Evolutionary conservation across 768 basidiomycete genomes (phyloP).

Genomic region (Fomitopsis pulvina): DNA sequence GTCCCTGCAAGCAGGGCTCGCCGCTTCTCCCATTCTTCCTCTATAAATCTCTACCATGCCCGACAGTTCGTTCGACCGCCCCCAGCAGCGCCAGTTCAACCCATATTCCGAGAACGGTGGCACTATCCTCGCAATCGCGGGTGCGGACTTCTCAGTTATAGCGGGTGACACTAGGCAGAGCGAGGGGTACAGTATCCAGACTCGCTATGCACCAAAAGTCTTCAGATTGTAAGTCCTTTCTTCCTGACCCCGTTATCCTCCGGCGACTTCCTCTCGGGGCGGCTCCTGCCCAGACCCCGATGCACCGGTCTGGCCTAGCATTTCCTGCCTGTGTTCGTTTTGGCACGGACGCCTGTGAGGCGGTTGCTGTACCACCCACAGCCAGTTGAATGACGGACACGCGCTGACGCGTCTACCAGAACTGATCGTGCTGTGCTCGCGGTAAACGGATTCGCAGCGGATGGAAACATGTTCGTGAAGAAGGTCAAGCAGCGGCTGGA

Average conservation of each 20-base stretch:
- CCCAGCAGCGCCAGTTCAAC: conserved; percentile 65
- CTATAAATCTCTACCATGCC: conserved; percentile 15
- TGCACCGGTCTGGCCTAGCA: too few relatives aligned
- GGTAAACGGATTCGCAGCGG: conserved; percentile 95
- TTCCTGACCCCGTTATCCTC: background rate
- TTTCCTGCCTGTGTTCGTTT: too few relatives aligned
- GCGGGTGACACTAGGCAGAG: conserved; percentile 96
- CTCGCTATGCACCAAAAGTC: conserved; percentile 93
- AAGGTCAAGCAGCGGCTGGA: conserved; percentile 92
- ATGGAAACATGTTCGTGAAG: conserved; percentile 98
- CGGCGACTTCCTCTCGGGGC: too few relatives aligned
- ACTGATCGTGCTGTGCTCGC: conserved; percentile 91
- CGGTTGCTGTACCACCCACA: too few relatives aligned
- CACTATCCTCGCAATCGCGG: conserved; percentile 93
- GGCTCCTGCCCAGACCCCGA: too few relatives aligned
- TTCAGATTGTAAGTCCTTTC: conserved; percentile 76
- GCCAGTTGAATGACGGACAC: too few relatives aligned
- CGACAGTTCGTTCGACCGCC: conserved; percentile 24
- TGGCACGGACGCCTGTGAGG: too few relatives aligned
- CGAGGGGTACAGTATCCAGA: conserved; percentile 97
- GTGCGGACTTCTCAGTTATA: conserved; percentile 88
- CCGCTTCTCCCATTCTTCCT: background rate
- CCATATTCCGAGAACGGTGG: conserved; percentile 94
- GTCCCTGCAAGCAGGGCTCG: conserved; percentile 2
- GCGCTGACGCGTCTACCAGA: conserved; percentile 33